Percentiles rank a stretch among this genome's conserved stretches.
phyloP scores from a whole-genome alignment of 257 asterid species.

The Nicotiana undulata region DNA sequence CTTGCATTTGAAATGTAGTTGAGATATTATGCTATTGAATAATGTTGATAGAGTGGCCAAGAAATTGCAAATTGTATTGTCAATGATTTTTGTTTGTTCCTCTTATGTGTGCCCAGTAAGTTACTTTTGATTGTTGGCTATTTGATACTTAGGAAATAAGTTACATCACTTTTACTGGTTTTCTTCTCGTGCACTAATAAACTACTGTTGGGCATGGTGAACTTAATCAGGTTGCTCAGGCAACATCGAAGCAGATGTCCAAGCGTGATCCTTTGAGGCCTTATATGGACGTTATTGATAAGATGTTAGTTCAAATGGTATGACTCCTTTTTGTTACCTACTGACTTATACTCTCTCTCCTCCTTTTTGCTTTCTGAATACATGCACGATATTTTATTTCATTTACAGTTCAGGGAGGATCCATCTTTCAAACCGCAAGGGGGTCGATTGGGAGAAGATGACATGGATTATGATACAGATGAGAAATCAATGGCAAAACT shows the following conservation, averaged over 20 bases:
- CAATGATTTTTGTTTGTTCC: not conserved
- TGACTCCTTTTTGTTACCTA: conserved; percentile 17
- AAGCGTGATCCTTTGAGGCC: conserved; percentile 95
- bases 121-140: not conserved
- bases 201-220: conserved; percentile 15
- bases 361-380: conserved; percentile 4
- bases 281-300: conserved; percentile 82
- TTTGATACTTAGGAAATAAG: not conserved
- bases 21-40: not conserved
- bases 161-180: not conserved
- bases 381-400: conserved; percentile 6
- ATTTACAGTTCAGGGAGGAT: conserved; percentile 68
- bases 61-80: not conserved
- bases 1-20: not conserved
- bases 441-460: conserved; percentile 91
- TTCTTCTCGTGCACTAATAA: not conserved
- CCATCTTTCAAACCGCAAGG: conserved; percentile 99
- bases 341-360: conserved; percentile 9
- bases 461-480: conserved; percentile 98
- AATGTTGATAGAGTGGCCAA: not conserved
- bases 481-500: conserved; percentile 98
- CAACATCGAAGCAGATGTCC: conserved; percentile 97
- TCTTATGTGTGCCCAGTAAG: not conserved
- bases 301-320: conserved; percentile 94
- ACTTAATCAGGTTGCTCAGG: conserved; percentile 81